phyloP scores from a whole-genome alignment of 768 basidiomycete genomes.

The Panaeolus cyanescens region DNA sequence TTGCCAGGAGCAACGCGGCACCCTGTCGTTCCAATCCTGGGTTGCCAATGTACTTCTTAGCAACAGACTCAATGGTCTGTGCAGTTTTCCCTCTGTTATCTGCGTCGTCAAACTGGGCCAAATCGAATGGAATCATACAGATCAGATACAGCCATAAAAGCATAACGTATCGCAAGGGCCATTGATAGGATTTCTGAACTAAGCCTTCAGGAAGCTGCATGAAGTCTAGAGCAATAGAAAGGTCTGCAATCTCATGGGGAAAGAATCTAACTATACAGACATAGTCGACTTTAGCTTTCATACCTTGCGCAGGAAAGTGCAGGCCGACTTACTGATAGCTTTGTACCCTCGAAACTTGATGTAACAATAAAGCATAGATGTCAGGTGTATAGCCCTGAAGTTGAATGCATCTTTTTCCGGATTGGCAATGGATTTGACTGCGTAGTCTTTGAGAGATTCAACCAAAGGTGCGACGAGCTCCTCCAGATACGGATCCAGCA shows the following conservation, averaged over 20 bases:
- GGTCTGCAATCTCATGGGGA: conserved; percentile 86
- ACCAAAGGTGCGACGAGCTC: conserved; percentile 76
- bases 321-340: conserved; percentile 69
- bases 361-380: conserved; percentile 72
- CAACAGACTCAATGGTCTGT: conserved; percentile 54
- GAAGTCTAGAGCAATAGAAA: conserved; percentile 73
- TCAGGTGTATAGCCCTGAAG: conserved; percentile 51
- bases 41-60: conserved; percentile 56
- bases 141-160: conserved; percentile 95
- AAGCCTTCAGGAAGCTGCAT: conserved; percentile 50
- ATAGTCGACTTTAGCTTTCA: conserved; percentile 4
- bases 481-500: conserved; percentile 90
- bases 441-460: conserved; percentile 57
- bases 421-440: conserved; percentile 40
- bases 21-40: conserved; percentile 87
- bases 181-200: conserved; percentile 47
- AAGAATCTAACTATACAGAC: conserved; percentile 78
- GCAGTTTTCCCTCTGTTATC: conserved; percentile 57
- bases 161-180: conserved; percentile 83
- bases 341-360: conserved; percentile 91
- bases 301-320: not conserved
- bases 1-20: conserved; percentile 78
- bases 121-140: conserved; percentile 90
- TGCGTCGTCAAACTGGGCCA: conserved; percentile 79
- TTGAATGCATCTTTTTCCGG: conserved; percentile 28